phyloP scores from a whole-genome alignment of 1,284 basidiomycete genomes.

The Cryptococcus wingfieldii region DNA sequence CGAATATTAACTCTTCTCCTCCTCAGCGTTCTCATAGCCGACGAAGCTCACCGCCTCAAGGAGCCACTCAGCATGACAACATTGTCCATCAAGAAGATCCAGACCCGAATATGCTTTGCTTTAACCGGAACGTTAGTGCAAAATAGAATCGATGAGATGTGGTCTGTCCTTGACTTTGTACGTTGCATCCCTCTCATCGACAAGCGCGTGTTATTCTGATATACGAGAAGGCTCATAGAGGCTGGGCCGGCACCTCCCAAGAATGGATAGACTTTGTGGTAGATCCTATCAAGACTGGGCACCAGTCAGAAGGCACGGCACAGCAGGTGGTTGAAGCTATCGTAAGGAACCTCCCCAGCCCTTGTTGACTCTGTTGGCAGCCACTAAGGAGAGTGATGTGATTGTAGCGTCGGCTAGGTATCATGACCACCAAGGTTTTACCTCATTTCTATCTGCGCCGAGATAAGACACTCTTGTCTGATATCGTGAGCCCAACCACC shows the following conservation, averaged over 20 bases:
- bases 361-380: background rate
- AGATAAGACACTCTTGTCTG: slow-evolving; percentile 50
- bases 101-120: slow-evolving; percentile 30
- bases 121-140: slow-evolving; percentile 48
- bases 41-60: slow-evolving; percentile 48
- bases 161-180: slow-evolving; percentile 51
- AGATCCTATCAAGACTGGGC: slow-evolving; percentile 47
- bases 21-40: slow-evolving; percentile 32
- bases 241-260: slow-evolving; percentile 41
- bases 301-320: slow-evolving; percentile 45
- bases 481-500: slow-evolving; percentile 30
- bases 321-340: slow-evolving; percentile 41
- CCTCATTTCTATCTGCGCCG: slow-evolving; percentile 52
- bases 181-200: slow-evolving; percentile 8
- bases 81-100: slow-evolving; percentile 47
- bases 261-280: slow-evolving; percentile 46
- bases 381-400: background rate
- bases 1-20: background rate
- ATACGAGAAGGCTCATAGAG: slow-evolving; percentile 29
- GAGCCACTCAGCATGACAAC: slow-evolving; percentile 37
- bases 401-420: slow-evolving; percentile 22
- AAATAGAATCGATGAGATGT: slow-evolving; percentile 53
- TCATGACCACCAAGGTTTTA: slow-evolving; percentile 44
- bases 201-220: background rate
- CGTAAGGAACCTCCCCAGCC: slow-evolving; percentile 19